Percentiles rank a stretch among this genome's conserved stretches.
Conservation (phyloP, 2,329 filamentous ascomycete species). For the Pseudonectria foliicola region DNA sequence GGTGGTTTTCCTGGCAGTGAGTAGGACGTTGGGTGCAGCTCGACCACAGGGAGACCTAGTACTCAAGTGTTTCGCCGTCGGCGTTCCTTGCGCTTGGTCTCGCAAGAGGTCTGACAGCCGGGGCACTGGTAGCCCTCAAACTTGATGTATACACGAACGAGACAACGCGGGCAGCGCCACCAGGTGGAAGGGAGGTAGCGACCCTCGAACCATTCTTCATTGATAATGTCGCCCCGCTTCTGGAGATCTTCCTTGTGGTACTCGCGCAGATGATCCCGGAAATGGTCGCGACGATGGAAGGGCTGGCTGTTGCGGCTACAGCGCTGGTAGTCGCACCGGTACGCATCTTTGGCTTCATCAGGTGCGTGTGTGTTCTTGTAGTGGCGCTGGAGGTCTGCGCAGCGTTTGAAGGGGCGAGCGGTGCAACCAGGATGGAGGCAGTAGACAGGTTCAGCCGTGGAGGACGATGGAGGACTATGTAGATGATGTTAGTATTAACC, state of each 20-base stretch:
- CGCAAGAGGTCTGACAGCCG: slow-evolving; percentile 39
- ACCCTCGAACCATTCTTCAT: slow-evolving; percentile 32
- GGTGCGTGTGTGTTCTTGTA: slow-evolving; percentile 41
- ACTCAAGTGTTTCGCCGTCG: slow-evolving; percentile 16
- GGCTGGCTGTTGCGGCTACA: slow-evolving; percentile 39
- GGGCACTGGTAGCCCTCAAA: slow-evolving; percentile 38
- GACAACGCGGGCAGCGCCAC: slow-evolving; percentile 50
- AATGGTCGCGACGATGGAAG: slow-evolving; percentile 50
- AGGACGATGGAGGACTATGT: neutral
- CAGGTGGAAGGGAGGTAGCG: slow-evolving; percentile 34
- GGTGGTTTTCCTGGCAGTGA: too few species aligned
- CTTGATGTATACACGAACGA: slow-evolving; percentile 36
- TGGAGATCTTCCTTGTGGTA: slow-evolving; percentile 49
- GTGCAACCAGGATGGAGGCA: slow-evolving; percentile 37
- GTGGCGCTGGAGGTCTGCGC: slow-evolving; percentile 49
- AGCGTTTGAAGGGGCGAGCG: slow-evolving; percentile 41
- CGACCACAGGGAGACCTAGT: neutral
- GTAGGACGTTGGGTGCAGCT: neutral
- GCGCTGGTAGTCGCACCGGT: slow-evolving; percentile 44
- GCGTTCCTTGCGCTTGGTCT: slow-evolving; percentile 34
- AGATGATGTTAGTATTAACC: slow-evolving; percentile 1
- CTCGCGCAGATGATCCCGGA: slow-evolving; percentile 48
- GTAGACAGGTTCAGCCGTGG: slow-evolving; percentile 21
- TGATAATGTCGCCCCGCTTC: slow-evolving; percentile 34
- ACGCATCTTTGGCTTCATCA: slow-evolving; percentile 34